Conservation (phyloP, 1,139 yeast species). For the Blastobotrys malaysiensis region DNA sequence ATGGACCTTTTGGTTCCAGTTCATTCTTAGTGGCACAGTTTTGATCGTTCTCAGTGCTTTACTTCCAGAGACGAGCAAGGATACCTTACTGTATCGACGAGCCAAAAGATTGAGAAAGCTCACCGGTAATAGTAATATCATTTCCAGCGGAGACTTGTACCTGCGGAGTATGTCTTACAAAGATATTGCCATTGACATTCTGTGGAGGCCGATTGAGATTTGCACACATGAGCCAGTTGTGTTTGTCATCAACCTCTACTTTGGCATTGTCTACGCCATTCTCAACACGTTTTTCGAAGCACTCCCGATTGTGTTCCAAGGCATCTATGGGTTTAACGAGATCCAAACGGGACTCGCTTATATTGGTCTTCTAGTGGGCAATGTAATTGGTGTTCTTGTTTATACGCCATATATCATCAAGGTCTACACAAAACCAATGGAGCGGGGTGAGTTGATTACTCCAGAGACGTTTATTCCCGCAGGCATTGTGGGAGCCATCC, state of each 20-base stretch:
- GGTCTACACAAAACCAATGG: slow-evolving; percentile 6
- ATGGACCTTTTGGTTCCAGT: slow-evolving; percentile 44
- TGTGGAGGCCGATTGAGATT: slow-evolving; percentile 41
- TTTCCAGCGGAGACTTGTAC: slow-evolving; percentile 21
- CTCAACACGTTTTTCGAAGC: slow-evolving; percentile 58
- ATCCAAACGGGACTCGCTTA: slow-evolving; percentile 47
- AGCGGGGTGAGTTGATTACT: slow-evolving; percentile 28
- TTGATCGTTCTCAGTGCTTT: slow-evolving; percentile 35
- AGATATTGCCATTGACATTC: slow-evolving; percentile 40
- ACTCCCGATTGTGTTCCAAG: slow-evolving; percentile 50
- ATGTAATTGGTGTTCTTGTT: slow-evolving; percentile 25
- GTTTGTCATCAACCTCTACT: slow-evolving; percentile 39
- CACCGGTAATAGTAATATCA: slow-evolving; percentile 17
- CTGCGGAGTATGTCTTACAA: slow-evolving; percentile 6
- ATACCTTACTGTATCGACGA: slow-evolving; percentile 19
- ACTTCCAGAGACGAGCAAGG: slow-evolving; percentile 23
- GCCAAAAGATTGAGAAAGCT: slow-evolving; percentile 26
- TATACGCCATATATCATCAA: slow-evolving; percentile 4
- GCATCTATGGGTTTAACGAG: slow-evolving; percentile 43
- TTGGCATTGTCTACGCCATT: slow-evolving; percentile 50
- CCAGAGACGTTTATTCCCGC: slow-evolving; percentile 34
- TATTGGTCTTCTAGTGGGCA: slow-evolving; percentile 43
- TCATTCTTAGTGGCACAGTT: slow-evolving; percentile 11
- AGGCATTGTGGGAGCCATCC: slow-evolving; percentile 45
- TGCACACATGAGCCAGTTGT: slow-evolving; percentile 35